Evolutionary conservation across 805 yeast species (phyloP), one percentile per base, ranked within the genome.

Genomic region (Yamadazyma akitaensis): DNA sequence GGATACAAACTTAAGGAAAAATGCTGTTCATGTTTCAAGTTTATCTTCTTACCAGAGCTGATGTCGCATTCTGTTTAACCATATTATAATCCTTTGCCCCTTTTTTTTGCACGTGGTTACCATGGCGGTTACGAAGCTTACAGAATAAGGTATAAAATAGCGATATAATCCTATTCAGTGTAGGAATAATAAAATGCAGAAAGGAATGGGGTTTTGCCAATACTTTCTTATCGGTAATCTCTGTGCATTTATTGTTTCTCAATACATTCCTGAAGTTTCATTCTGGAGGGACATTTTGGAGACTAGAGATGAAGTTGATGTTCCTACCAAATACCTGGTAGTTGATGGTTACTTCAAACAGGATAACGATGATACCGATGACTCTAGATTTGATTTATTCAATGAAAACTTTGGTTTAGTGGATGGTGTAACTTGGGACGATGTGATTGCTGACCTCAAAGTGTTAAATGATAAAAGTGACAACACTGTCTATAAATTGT

Each of bases 371-470:
- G 19, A 31, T 6, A 51, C 59, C 12, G 53, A 57, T 42, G 53
- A 49, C n/a, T 33, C 46, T 8, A 30, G 14, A 5, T 55, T 52
- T 34, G 50, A 52, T 28, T 46, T 52, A 5, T 50, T 47, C 10
- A 19, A 36, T 2, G 40, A 28, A 7, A 56, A 53, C 7, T 61
- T 66, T 43, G 68, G 70, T 3, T 49, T 65, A 19, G 46, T 56
- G 11, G 17, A 40, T 10, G 49, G 47, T 28, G 40, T 44, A 6
- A 44, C 57, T 1, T 66, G 71, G 71, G 26, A 42, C 7, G 51
- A 59, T 28, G 53, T 66, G 2, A 21, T 52, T 7, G 39, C 48
- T 2, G 39, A 51, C n/a, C 24, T 61, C 10, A 37, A 49, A 10
- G 47, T 49, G 5, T 40, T 56, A 12, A 49, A 56, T 17, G 50